phyloP scores from a whole-genome alignment of 352 stramenopile species.

The Phytophthora pseudosyringae region DNA sequence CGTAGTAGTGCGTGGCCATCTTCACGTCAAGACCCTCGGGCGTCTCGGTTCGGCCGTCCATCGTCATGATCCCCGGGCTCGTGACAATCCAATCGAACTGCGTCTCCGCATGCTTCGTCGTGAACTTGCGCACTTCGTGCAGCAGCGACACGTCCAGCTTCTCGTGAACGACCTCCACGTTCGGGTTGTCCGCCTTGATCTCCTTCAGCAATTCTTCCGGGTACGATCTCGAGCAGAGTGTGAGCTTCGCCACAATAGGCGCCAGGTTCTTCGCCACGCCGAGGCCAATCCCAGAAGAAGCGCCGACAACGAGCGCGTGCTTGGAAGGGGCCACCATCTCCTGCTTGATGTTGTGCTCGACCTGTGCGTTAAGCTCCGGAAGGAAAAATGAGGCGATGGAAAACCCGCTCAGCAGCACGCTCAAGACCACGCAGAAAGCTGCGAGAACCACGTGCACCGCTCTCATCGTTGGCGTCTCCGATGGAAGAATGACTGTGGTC shows the following conservation, averaged over 20 bases:
- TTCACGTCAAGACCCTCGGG: conserved; percentile 28
- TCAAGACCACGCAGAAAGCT: conserved; percentile 5
- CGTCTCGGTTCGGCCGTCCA: conserved; percentile 25
- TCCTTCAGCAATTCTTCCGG: conserved; percentile 10
- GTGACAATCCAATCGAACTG: conserved; percentile 38
- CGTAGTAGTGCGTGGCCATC: conserved; percentile 38
- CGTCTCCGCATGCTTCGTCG: conserved; percentile 8
- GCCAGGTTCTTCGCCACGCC: conserved; percentile 25
- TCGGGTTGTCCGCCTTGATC: conserved; percentile 24
- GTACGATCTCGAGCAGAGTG: conserved; percentile 27
- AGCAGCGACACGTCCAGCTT: conserved; percentile 22
- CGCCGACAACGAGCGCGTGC: conserved; percentile 31
- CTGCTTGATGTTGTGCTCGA: conserved; percentile 21
- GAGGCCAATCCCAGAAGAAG: conserved; percentile 30
- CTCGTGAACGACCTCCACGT: conserved; percentile 22
- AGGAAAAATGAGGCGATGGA: conserved; percentile 8
- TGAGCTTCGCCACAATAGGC: conserved; percentile 29
- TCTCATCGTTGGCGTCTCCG: conserved; percentile 7
- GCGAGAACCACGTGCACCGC: conserved; percentile 6
- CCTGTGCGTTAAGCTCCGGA: conserved; percentile 9
- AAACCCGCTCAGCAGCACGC: conserved; percentile 2
- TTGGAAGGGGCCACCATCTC: conserved; percentile 30
- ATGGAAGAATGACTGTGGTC: conserved; percentile 13
- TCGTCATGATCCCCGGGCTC: conserved; percentile 25
- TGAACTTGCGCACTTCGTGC: conserved; percentile 29